These are phyloP conservation scores for Astrothelium macrocarpum DNA, from an alignment of 495 filamentous ascomycete genomes.

Conservation along the genomic window DNA sequence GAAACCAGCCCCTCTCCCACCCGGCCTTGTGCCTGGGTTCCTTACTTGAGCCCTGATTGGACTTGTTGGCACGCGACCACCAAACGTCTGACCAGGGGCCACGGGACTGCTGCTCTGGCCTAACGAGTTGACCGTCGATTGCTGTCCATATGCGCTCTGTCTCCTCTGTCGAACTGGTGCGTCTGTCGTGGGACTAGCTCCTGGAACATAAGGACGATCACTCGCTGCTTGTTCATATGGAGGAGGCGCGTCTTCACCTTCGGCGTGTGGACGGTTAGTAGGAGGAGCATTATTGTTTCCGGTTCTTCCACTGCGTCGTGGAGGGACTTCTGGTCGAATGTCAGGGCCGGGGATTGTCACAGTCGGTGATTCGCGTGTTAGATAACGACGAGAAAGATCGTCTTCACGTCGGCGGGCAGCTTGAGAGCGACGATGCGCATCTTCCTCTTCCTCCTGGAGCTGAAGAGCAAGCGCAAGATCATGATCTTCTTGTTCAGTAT, in stretches of 20 bases:
- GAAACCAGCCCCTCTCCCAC: too few relatives aligned
- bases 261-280: constrained; percentile 16
- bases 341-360: constrained; percentile 10
- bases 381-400: constrained; percentile 45
- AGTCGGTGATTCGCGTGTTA: constrained; percentile 40
- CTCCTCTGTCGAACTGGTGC: constrained; percentile 1
- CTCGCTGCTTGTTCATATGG: constrained; percentile 73
- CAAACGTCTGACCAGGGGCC: background rate
- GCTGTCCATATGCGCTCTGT: constrained; percentile 12
- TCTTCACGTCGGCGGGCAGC: constrained; percentile 35
- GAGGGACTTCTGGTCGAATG: constrained; percentile 30
- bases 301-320: constrained; percentile 21
- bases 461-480: constrained; percentile 72
- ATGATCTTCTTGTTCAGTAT: constrained; percentile 60
- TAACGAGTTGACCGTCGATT: background rate
- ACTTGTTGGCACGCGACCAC: constrained; percentile 3
- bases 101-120: background rate
- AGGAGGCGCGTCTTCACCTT: constrained; percentile 58
- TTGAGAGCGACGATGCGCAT: constrained; percentile 42
- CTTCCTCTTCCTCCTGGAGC: constrained; percentile 75
- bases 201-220: constrained; percentile 51
- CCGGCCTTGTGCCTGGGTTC: too few relatives aligned
- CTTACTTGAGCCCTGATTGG: too few relatives aligned
- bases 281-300: background rate
- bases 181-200: constrained; percentile 38